These are phyloP conservation scores for Fusarium sp. DNA, from an alignment of 2,329 filamentous ascomycete genomes.

Conservation along the genomic window DNA sequence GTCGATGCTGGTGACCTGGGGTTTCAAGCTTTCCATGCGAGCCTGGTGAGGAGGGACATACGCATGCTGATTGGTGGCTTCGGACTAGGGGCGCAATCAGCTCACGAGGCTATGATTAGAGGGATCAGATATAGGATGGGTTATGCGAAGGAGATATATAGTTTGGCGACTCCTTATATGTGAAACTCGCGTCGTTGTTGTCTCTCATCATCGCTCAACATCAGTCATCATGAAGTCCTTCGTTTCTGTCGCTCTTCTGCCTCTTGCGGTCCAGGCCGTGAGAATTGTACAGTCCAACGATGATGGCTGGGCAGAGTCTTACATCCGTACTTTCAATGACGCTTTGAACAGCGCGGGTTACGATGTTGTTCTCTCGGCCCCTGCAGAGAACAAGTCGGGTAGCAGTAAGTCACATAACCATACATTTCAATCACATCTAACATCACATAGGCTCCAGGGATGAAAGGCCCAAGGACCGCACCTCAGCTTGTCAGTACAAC, in stretches of 20 bases:
- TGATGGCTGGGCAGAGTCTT: conserved; percentile 80
- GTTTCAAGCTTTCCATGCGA: conserved; percentile 37
- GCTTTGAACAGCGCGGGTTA: conserved; percentile 68
- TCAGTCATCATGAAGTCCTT: conserved; percentile 47
- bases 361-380: conserved; percentile 73
- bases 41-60: conserved; percentile 21
- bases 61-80: conserved; percentile 36
- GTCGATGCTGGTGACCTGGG: conserved; percentile 35
- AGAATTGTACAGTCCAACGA: conserved; percentile 77
- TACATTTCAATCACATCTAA: neutral
- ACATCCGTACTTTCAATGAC: conserved; percentile 71
- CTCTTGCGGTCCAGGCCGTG: conserved; percentile 52
- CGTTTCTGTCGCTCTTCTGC: conserved; percentile 41
- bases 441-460: conserved; percentile 63
- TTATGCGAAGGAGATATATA: conserved; percentile 34
- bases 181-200: neutral
- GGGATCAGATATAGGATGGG: conserved; percentile 37
- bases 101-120: conserved; percentile 23
- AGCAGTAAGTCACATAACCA: conserved; percentile 58
- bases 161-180: conserved; percentile 14
- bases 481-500: conserved; percentile 68
- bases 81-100: neutral
- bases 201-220: conserved; percentile 28
- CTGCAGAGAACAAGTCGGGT: conserved; percentile 76
- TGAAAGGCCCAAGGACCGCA: conserved; percentile 61